Conservation (phyloP, 2,329 filamentous ascomycete species). For the Pseudogymnoascus sp. region DNA sequence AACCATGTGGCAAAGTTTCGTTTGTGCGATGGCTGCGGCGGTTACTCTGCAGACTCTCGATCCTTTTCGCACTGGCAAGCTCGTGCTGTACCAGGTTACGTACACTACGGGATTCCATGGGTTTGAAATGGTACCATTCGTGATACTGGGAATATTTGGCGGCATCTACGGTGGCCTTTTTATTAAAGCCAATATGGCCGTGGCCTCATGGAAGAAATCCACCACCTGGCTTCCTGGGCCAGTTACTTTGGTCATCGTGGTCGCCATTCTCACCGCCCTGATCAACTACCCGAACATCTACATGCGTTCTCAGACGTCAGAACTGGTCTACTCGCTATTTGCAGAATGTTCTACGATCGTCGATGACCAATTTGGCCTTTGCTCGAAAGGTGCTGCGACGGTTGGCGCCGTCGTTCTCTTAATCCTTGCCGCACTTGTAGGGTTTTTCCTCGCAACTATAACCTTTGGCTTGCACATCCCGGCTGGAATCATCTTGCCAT, state of each 20-base stretch:
- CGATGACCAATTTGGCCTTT: slow-evolving; percentile 85
- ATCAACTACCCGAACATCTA: slow-evolving; percentile 96
- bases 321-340: slow-evolving; percentile 87
- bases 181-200: slow-evolving; percentile 86
- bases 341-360: slow-evolving; percentile 77
- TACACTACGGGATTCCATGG: slow-evolving; percentile 90
- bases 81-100: slow-evolving; percentile 92
- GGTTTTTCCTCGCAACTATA: slow-evolving; percentile 76
- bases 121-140: slow-evolving; percentile 87
- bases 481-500: slow-evolving; percentile 90
- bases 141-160: slow-evolving; percentile 77
- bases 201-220: slow-evolving; percentile 74
- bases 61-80: slow-evolving; percentile 89
- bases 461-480: slow-evolving; percentile 94
- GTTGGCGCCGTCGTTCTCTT: slow-evolving; percentile 77
- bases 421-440: slow-evolving; percentile 72
- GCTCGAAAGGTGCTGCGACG: slow-evolving; percentile 78
- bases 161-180: slow-evolving; percentile 94
- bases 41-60: slow-evolving; percentile 89
- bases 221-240: slow-evolving; percentile 61
- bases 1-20: slow-evolving; percentile 99
- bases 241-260: slow-evolving; percentile 69
- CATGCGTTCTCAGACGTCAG: slow-evolving; percentile 86
- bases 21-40: slow-evolving; percentile 97
- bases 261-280: slow-evolving; percentile 75